Conservation (phyloP, 805 yeast species). For the Isabelozyma heimii region DNA sequence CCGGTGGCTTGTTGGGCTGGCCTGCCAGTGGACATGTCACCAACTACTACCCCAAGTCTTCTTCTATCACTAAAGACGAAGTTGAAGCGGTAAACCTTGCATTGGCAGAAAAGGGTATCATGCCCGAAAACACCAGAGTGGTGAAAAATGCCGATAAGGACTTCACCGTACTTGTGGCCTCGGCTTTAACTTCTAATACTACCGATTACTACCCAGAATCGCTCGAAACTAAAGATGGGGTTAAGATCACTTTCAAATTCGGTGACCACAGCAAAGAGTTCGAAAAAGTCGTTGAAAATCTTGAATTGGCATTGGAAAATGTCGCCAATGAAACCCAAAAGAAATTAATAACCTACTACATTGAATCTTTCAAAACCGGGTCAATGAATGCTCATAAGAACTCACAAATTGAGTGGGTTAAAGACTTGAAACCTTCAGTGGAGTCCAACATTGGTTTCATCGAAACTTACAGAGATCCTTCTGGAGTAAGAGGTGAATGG, state of each 20-base stretch:
- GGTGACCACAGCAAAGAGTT: constrained; percentile 80
- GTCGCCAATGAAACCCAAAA: constrained; percentile 74
- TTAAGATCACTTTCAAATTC: constrained; percentile 53
- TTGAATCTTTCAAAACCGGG: constrained; percentile 73
- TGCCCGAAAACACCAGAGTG: constrained; percentile 81
- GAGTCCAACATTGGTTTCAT: constrained; percentile 84
- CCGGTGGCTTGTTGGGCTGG: constrained; percentile 63
- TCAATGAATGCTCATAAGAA: constrained; percentile 82
- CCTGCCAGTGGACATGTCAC: constrained; percentile 75
- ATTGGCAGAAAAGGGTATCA: constrained; percentile 57
- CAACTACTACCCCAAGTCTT: constrained; percentile 58
- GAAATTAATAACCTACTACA: constrained; percentile 64
- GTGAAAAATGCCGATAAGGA: constrained; percentile 47
- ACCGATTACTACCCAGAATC: constrained; percentile 53
- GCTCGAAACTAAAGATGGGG: constrained; percentile 9
- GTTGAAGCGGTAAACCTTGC: constrained; percentile 66
- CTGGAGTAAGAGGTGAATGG: constrained; percentile 92
- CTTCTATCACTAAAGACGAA: constrained; percentile 52
- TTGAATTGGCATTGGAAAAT: constrained; percentile 54
- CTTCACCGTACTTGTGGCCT: constrained; percentile 68
- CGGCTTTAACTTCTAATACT: constrained; percentile 49
- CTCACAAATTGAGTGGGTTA: constrained; percentile 85
- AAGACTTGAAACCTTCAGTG: constrained; percentile 72
- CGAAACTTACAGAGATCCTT: constrained; percentile 90
- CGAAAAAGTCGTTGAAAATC: constrained; percentile 50